Conservation (phyloP, 306 rosid genomes). For the Canavalia gladiata region DNA sequence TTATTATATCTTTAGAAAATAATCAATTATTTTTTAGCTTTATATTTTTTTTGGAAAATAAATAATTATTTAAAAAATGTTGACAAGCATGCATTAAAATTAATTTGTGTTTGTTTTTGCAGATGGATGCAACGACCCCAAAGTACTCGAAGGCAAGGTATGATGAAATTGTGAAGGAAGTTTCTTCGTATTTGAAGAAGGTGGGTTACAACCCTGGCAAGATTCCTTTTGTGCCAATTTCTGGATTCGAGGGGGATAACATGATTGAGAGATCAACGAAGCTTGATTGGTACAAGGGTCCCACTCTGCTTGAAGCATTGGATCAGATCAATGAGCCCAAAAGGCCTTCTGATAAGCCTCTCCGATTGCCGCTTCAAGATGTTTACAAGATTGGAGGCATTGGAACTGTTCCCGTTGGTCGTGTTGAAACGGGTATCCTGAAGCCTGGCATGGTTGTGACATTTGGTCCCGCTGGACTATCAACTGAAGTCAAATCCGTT, state of each 20-base stretch:
- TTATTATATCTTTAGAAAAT: too few relatives aligned
- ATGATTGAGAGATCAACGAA: conserved; percentile 64
- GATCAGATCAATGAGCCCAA: conserved; percentile 55
- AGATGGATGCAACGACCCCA: conserved; percentile 71
- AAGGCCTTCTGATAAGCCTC: conserved; percentile 60
- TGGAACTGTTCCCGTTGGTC: conserved; percentile 60
- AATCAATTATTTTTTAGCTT: too few relatives aligned
- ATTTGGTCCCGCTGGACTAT: conserved; percentile 52
- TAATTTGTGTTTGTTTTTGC: not conserved
- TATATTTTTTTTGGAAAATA: too few relatives aligned
- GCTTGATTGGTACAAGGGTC: conserved; percentile 67
- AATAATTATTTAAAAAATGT: too few relatives aligned
- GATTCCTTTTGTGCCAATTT: conserved; percentile 66
- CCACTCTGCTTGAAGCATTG: conserved; percentile 60
- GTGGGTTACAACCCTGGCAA: conserved; percentile 72
- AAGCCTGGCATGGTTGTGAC: conserved; percentile 58
- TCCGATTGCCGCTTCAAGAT: conserved; percentile 57
- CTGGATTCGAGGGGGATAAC: conserved; percentile 65
- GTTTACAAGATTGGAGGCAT: conserved; percentile 63
- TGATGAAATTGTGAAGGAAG: conserved; percentile 62
- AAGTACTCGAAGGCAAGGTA: conserved; percentile 66
- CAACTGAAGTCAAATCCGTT: conserved; percentile 63
- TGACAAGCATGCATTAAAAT: too few relatives aligned
- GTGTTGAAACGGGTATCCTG: conserved; percentile 53
- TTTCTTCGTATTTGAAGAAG: conserved; percentile 67